Evolutionary conservation across 805 yeast genomes (phyloP).

Genomic region (Candida insectalens): DNA sequence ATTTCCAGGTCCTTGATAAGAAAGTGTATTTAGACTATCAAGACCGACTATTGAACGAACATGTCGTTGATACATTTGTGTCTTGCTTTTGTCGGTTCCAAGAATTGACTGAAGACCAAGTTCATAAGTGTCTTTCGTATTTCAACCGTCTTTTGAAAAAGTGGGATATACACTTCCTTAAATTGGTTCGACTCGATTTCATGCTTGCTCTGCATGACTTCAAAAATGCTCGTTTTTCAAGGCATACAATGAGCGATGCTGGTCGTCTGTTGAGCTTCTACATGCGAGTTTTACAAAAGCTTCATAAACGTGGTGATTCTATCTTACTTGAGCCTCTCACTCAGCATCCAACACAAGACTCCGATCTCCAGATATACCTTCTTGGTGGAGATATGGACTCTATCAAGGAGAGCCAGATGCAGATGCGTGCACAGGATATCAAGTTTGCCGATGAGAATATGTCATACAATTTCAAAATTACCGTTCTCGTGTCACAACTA

Average conservation of each 20-base stretch:
- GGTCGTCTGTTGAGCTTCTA: conserved; percentile 57
- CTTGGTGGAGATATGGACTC: conserved; percentile 46
- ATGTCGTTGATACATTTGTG: conserved; percentile 57
- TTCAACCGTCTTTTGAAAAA: conserved; percentile 63
- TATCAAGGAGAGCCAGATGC: conserved; percentile 23
- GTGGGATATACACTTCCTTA: conserved; percentile 42
- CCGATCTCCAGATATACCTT: conserved; percentile 39
- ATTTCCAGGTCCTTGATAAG: conserved; percentile 12
- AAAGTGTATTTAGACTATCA: conserved; percentile 24
- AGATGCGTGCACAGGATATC: conserved; percentile 10
- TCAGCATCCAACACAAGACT: conserved; percentile 36
- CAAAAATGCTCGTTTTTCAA: conserved; percentile 37
- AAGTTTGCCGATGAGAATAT: conserved; percentile 10
- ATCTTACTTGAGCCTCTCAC: conserved; percentile 59
- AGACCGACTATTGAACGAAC: conserved; percentile 41
- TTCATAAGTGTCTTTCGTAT: conserved; percentile 57
- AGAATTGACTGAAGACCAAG: conserved; percentile 50
- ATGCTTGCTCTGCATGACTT: conserved; percentile 47
- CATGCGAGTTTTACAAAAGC: conserved; percentile 46
- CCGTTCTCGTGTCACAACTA: conserved; percentile 15
- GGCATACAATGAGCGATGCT: conserved; percentile 46
- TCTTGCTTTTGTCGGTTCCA: conserved; percentile 47
- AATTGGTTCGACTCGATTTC: conserved; percentile 65
- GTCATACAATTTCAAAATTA: conserved; percentile 16
- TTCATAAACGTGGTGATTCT: conserved; percentile 40